Base-by-base conservation (phyloP, 352 stramenopile species). In the Phytophthora meadii region DNA sequence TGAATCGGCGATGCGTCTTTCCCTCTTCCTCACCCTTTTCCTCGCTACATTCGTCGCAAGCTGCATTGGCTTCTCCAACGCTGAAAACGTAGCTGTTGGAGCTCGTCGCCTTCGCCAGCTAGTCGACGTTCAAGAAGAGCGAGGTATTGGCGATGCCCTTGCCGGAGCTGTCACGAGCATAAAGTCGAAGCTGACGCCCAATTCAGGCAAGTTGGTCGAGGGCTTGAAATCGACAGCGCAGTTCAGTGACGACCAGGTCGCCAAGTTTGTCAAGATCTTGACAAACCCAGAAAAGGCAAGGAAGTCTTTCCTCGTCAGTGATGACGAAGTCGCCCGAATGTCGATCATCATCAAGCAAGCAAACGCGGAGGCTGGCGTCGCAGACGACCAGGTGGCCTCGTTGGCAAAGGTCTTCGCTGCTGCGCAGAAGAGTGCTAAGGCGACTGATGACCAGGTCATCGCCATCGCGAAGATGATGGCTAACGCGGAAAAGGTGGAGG, bases 281-380 rank as follows among this genome's bases (percentile, higher is more conserved):
- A 27, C 4, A 24, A 22, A 48, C 9, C 12, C 42, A 1, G 22
- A 48, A 15, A 47, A 4, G 10, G 17, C 44, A 12, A 4, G 1
- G 4, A 12, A n/a, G 17, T 19, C 19, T 14, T 36, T 50, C 12
- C 5, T 17, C n/a, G 24, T 50, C 4, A 22, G 5, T 10, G 44
- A 50, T 10, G 44, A 50, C 22, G 22, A 32, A 27, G 22, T 50
- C 10, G 24, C 22, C 15, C 30, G 32, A 15, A 50, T 50, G 44
- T 50, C 44, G 44, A 5, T 7, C 19, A 7, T 50, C 11, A 14
- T 50, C 44, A 50, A 50, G 44, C 15, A 50, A 27, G 44, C 44
- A 34, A 50, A 50, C 12, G 44, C 22, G 36, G 44, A 27, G 12
- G 5, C 30, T 10, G 44, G 44, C 5, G 44, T 50, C 11, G 32